These are phyloP conservation scores for Xylaria sp. DNA, from an alignment of 2,329 filamentous ascomycete species.

Conservation along the genomic window DNA sequence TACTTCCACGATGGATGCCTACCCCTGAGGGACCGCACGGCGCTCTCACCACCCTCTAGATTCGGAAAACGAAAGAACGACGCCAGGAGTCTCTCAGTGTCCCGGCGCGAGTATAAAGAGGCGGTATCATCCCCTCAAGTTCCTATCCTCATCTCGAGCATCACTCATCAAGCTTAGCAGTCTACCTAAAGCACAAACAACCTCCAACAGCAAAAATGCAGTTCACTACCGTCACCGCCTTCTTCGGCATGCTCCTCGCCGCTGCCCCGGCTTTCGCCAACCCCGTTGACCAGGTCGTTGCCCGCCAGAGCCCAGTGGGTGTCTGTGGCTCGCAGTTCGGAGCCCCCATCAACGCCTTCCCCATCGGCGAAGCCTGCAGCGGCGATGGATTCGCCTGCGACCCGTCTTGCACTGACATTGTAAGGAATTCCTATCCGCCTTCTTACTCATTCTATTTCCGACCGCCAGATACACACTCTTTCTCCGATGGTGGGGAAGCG, in stretches of 20 bases:
- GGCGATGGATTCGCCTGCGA: constrained; percentile 35
- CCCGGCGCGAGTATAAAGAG: constrained; percentile 20
- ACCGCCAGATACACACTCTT: too few relatives aligned
- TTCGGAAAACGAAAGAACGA: too few relatives aligned
- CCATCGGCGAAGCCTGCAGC: constrained; percentile 35
- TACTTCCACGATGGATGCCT: neutral
- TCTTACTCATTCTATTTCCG: neutral
- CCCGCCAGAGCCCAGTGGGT: constrained; percentile 28
- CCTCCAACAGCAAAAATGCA: constrained; percentile 28
- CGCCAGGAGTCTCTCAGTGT: neutral
- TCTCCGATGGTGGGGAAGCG: neutral
- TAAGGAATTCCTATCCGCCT: constrained; percentile 8
- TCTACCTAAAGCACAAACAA: constrained; percentile 1
- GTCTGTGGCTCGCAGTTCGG: constrained; percentile 37
- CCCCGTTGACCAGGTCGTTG: constrained; percentile 21
- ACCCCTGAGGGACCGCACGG: neutral
- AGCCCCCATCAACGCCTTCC: constrained; percentile 33
- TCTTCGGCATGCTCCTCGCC: constrained; percentile 35
- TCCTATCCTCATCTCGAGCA: constrained; percentile 8
- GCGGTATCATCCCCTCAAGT: neutral
- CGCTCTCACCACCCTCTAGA: neutral
- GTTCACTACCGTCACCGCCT: constrained; percentile 26
- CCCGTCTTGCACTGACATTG: constrained; percentile 33
- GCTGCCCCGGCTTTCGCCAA: constrained; percentile 30
- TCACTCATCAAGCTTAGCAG: constrained; percentile 16